phyloP scores from a whole-genome alignment of 1,284 basidiomycete genomes.

The Austroboletus novae-zelandiae region DNA sequence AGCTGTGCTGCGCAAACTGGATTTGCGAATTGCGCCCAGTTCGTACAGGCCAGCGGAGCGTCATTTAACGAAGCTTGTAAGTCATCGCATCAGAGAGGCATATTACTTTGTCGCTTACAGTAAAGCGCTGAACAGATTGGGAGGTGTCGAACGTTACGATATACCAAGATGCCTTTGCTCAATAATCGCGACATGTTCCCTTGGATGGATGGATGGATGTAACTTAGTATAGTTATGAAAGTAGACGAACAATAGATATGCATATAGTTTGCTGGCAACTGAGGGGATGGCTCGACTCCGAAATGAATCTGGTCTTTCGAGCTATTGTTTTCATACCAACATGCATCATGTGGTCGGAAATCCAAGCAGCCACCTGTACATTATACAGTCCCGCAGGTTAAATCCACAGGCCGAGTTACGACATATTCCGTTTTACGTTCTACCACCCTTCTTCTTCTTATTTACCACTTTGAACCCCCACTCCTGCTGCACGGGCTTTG shows the following conservation, averaged over 20 bases:
- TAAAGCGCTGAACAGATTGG: constrained; percentile 49
- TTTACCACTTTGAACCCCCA: constrained; percentile 91
- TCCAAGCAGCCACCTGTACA: constrained; percentile 25
- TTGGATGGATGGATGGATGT: background rate
- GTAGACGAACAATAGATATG: too few species aligned
- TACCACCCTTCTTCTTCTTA: constrained; percentile 86
- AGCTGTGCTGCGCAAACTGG: constrained; percentile 84
- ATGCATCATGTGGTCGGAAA: constrained; percentile 7
- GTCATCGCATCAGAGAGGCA: constrained; percentile 34
- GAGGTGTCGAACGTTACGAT: constrained; percentile 71
- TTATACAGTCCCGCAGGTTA: constrained; percentile 7
- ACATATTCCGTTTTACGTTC: constrained; percentile 26
- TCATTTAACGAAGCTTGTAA: constrained; percentile 78
- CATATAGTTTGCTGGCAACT: too few species aligned
- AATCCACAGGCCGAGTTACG: background rate
- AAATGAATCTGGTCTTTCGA: too few species aligned
- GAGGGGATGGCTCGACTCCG: too few species aligned
- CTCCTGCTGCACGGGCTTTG: constrained; percentile 73
- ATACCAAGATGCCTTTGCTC: constrained; percentile 43
- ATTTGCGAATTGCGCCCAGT: constrained; percentile 73
- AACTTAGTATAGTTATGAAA: too few species aligned
- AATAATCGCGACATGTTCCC: constrained; percentile 6
- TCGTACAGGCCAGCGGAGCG: constrained; percentile 66
- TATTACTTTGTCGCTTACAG: constrained; percentile 4
- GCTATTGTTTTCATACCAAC: too few species aligned